These are phyloP conservation scores for Gnaphalium uliginosum DNA, from an alignment of 129 eudicot genomes.

Conservation along the genomic window DNA sequence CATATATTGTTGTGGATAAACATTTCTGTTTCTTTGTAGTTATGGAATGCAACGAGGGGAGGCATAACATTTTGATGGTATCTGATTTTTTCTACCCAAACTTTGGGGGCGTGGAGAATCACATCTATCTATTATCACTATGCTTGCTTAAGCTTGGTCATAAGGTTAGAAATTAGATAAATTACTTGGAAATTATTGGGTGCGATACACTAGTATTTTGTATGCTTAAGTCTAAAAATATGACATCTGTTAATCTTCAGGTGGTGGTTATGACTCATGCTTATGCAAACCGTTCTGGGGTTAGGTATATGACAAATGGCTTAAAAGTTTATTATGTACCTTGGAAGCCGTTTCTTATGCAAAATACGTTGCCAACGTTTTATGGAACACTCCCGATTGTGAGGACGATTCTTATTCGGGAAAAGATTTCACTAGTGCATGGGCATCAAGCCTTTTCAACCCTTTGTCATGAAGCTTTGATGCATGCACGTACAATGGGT, in stretches of 20 bases:
- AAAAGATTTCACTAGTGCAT: constrained; percentile 81
- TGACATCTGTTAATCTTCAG: constrained; percentile 34
- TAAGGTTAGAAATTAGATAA: constrained; percentile 49
- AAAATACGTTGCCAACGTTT: constrained; percentile 82
- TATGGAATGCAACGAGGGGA: constrained; percentile 35
- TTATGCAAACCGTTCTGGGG: constrained; percentile 83
- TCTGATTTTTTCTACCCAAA: constrained; percentile 97
- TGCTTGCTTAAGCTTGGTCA: constrained; percentile 92
- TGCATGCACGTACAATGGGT: constrained; percentile 98
- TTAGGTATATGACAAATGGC: constrained; percentile 91
- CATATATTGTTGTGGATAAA: background rate
- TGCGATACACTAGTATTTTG: background rate
- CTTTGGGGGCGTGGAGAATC: constrained; percentile 98
- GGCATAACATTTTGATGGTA: constrained; percentile 82
- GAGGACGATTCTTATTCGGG: constrained; percentile 80
- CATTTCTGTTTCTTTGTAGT: constrained; percentile 28
- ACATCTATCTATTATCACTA: constrained; percentile 85
- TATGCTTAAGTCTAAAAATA: background rate
- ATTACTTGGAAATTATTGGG: background rate
- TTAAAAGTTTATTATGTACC: constrained; percentile 94
- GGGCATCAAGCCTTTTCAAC: constrained; percentile 99
- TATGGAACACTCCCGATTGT: constrained; percentile 87
- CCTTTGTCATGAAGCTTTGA: constrained; percentile 91
- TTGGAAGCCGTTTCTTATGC: constrained; percentile 96
- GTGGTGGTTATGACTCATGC: constrained; percentile 98